A percentile compares a stretch with the other conserved stretches of the same genome.
phyloP scores from a whole-genome alignment of 2,329 filamentous ascomycete genomes.

The Myriosclerotinia curreyana region DNA sequence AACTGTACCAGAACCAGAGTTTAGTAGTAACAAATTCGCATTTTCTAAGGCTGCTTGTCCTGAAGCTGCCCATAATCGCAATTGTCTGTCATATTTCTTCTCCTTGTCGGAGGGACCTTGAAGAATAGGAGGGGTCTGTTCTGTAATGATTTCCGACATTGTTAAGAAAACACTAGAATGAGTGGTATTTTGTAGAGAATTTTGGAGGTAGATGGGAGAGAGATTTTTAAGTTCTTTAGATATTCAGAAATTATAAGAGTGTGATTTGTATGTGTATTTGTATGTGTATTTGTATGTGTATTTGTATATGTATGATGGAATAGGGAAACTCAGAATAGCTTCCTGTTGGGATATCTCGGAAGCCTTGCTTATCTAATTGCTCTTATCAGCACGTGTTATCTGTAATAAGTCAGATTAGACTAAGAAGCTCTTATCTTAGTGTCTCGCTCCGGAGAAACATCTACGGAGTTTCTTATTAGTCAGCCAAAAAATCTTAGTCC shows the following conservation, averaged over 20 bases:
- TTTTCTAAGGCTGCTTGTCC: slow-evolving; percentile 89
- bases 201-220: no score
- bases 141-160: slow-evolving; percentile 36
- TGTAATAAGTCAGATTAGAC: no score
- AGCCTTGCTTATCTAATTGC: slow-evolving; percentile 22
- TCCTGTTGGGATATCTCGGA: neutral
- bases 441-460: neutral
- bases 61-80: slow-evolving; percentile 89
- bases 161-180: no score
- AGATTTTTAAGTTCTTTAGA: neutral
- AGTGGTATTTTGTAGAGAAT: neutral
- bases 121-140: slow-evolving; percentile 44
- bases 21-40: slow-evolving; percentile 86
- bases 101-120: slow-evolving; percentile 59
- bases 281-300: neutral
- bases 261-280: neutral
- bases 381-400: slow-evolving; percentile 14
- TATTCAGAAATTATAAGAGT: neutral
- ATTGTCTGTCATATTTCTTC: slow-evolving; percentile 88
- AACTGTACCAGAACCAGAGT: slow-evolving; percentile 80
- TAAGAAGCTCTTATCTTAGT: slow-evolving; percentile 16
- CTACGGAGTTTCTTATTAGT: neutral
- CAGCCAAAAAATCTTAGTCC: slow-evolving; percentile 4
- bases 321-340: no score
- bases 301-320: neutral